Evolutionary conservation across 495 filamentous ascomycete genomes (phyloP).

Genomic region (Talaromyces proteolyticus): DNA sequence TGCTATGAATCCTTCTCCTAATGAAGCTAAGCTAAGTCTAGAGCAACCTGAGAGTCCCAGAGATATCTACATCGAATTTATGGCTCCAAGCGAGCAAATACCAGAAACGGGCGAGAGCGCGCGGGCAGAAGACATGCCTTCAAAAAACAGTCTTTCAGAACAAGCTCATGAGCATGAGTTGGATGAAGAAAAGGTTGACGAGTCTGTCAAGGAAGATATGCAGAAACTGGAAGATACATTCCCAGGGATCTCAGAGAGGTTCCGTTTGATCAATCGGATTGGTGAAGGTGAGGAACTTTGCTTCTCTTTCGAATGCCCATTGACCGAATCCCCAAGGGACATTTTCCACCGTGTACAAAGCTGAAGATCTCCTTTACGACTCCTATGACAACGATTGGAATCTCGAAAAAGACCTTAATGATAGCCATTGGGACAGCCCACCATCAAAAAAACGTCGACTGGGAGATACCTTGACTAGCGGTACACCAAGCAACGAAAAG

Average conservation of each 20-base stretch:
- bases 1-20: neutral
- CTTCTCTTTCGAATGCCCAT: slow-evolving; percentile 8
- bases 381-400: slow-evolving; percentile 86
- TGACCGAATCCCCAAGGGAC: slow-evolving; percentile 53
- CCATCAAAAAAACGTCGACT: slow-evolving; percentile 45
- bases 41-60: neutral
- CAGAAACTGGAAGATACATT: slow-evolving; percentile 74
- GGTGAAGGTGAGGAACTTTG: slow-evolving; percentile 66
- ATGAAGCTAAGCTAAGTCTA: neutral
- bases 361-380: slow-evolving; percentile 89
- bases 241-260: slow-evolving; percentile 72
- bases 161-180: slow-evolving; percentile 42
- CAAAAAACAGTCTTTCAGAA: neutral
- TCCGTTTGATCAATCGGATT: slow-evolving; percentile 91
- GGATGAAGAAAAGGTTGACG: slow-evolving; percentile 60
- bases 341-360: slow-evolving; percentile 98
- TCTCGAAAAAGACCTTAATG: slow-evolving; percentile 54
- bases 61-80: neutral
- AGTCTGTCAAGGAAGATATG: slow-evolving; percentile 78
- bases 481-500: slow-evolving; percentile 16
- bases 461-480: slow-evolving; percentile 20
- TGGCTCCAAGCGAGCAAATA: neutral
- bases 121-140: neutral
- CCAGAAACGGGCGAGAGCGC: neutral
- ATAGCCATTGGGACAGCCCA: slow-evolving; percentile 55